A percentile compares a stretch with the other conserved stretches of the same genome.
Evolutionary conservation across 2,329 filamentous ascomycete species (phyloP).

Genomic region (Sarocladium oryzae): DNA sequence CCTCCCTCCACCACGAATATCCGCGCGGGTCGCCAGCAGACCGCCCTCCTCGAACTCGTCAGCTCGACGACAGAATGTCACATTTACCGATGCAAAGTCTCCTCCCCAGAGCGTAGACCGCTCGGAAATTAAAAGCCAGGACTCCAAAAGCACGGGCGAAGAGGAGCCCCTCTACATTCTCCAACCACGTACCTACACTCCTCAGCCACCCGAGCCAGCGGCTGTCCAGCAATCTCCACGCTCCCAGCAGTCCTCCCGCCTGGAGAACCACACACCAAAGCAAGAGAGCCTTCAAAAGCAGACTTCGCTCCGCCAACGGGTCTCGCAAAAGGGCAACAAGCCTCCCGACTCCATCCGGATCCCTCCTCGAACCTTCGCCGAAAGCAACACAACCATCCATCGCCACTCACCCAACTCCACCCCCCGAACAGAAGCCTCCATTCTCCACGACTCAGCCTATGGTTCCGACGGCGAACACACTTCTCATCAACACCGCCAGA

Average conservation of each 20-base stretch:
- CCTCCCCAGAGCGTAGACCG: not conserved
- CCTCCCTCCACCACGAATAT: conserved; percentile 9
- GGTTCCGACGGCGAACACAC: conserved; percentile 40
- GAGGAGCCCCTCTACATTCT: conserved; percentile 44
- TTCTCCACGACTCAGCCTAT: conserved; percentile 40
- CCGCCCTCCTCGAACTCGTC: not conserved
- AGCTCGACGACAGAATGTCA: not conserved
- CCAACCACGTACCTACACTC: conserved; percentile 53
- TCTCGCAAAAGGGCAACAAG: conserved; percentile 45
- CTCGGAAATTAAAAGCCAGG: not conserved
- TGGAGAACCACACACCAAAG: conserved; percentile 19
- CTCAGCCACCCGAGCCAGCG: conserved; percentile 37
- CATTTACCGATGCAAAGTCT: not conserved
- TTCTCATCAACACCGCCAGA: conserved; percentile 21
- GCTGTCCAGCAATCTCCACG: not conserved
- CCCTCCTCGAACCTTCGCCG: conserved; percentile 28
- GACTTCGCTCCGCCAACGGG: conserved; percentile 45
- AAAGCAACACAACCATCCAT: conserved; percentile 13
- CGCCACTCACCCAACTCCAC: conserved; percentile 26
- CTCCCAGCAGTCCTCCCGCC: not conserved
- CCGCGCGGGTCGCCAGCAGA: not conserved
- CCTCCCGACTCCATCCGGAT: conserved; percentile 49
- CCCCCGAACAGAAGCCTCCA: conserved; percentile 23
- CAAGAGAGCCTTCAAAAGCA: conserved; percentile 14
- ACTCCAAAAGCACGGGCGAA: conserved; percentile 8